A percentile compares a stretch with the other conserved stretches of the same genome.
phyloP scores from a whole-genome alignment of 2,329 filamentous ascomycete genomes.

The Ceratocystis eucalypticola region DNA sequence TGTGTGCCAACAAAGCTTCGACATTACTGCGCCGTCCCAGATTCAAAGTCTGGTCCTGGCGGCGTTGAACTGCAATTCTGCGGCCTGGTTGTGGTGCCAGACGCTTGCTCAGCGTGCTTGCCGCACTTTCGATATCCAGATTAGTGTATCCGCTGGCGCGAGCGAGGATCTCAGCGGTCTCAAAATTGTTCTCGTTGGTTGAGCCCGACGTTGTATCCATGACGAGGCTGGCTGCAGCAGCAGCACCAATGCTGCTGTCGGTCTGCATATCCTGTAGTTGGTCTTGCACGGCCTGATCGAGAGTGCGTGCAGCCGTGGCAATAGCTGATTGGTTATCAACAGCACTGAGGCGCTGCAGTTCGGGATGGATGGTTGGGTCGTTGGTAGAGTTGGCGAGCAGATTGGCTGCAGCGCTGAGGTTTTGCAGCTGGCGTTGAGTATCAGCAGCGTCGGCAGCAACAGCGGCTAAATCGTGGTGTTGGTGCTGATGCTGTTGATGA shows the following conservation, averaged over 20 bases:
- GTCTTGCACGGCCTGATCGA: constrained; percentile 22
- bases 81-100: constrained; percentile 37
- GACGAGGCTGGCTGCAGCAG: constrained; percentile 12
- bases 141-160: constrained; percentile 34
- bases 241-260: constrained; percentile 14
- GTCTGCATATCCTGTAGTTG: constrained; percentile 21
- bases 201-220: constrained; percentile 12
- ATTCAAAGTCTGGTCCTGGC: constrained; percentile 41
- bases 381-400: constrained; percentile 25
- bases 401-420: constrained; percentile 23
- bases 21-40: constrained; percentile 45
- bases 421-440: constrained; percentile 19
- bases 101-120: constrained; percentile 40
- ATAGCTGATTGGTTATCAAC: constrained; percentile 8
- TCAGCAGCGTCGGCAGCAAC: constrained; percentile 16
- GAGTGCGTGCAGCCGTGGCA: constrained; percentile 6
- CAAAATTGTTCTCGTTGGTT: constrained; percentile 14
- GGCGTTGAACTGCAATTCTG: constrained; percentile 39
- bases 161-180: constrained; percentile 36
- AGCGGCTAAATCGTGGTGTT: constrained; percentile 17
- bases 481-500: constrained; percentile 19
- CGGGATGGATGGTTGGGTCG: constrained; percentile 23
- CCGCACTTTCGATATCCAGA: constrained; percentile 33
- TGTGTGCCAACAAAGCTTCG: constrained; percentile 44
- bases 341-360: constrained; percentile 23